Evolutionary conservation across 495 filamentous ascomycete species (phyloP).

Genomic region (Pyrenula massariospora): DNA sequence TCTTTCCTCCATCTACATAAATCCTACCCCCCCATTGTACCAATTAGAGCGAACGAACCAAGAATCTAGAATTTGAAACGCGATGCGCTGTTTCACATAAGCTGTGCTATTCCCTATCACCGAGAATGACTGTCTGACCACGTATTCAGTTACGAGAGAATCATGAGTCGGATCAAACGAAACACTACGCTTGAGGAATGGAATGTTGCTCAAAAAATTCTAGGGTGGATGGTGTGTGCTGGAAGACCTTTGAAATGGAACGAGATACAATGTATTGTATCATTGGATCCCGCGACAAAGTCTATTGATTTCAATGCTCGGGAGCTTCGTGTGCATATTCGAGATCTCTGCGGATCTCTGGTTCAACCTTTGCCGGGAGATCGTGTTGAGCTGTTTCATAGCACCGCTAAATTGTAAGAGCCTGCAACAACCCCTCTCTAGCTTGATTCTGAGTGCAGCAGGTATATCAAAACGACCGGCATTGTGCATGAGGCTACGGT

Average conservation of each 20-base stretch:
- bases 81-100: no score
- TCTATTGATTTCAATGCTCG: conserved; percentile 14
- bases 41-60: no score
- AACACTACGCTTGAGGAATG: conserved; percentile 10
- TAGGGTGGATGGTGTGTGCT: conserved; percentile 31
- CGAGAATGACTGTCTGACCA: no score
- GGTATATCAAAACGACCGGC: conserved; percentile 10
- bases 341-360: conserved; percentile 32
- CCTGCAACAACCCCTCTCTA: background rate
- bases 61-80: no score
- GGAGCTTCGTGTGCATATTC: conserved; percentile 16
- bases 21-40: no score
- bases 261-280: conserved; percentile 33
- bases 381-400: conserved; percentile 27
- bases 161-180: conserved; percentile 19
- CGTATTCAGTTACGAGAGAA: conserved; percentile 23
- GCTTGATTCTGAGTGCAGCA: conserved; percentile 7
- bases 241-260: conserved; percentile 31
- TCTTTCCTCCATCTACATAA: background rate
- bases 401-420: conserved; percentile 28
- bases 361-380: conserved; percentile 21
- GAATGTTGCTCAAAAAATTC: conserved; percentile 17
- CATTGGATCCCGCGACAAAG: conserved; percentile 12
- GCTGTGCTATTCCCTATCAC: no score
- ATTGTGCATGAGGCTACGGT: conserved; percentile 13